Conservation (phyloP, 2,329 filamentous ascomycete species). For the Proliferodiscus dingleyae region DNA sequence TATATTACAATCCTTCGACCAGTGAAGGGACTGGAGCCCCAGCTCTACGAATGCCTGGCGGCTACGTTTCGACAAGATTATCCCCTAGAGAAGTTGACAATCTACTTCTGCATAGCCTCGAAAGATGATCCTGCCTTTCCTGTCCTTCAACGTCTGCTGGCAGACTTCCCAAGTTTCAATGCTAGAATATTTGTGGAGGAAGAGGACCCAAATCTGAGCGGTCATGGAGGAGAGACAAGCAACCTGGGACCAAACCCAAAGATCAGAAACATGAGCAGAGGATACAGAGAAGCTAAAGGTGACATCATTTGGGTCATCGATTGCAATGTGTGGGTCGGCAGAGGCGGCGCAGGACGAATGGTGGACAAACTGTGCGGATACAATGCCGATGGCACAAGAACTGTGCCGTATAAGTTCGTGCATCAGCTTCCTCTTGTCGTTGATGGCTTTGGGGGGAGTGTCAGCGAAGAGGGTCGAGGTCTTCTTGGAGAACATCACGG, state of each 20-base stretch:
- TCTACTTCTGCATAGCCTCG: slow-evolving; percentile 77
- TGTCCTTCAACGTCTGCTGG: slow-evolving; percentile 64
- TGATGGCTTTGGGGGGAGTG: slow-evolving; percentile 53
- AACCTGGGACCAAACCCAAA: slow-evolving; percentile 94
- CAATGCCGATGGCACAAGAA: slow-evolving; percentile 42
- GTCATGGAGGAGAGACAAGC: slow-evolving; percentile 42
- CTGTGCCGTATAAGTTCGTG: slow-evolving; percentile 77
- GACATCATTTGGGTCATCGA: slow-evolving; percentile 94
- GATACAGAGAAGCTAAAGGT: slow-evolving; percentile 80
- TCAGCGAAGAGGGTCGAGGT: slow-evolving; percentile 20
- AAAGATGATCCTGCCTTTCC: slow-evolving; percentile 71
- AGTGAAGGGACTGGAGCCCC: slow-evolving; percentile 85
- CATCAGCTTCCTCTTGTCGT: slow-evolving; percentile 89
- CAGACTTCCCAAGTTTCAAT: slow-evolving; percentile 68
- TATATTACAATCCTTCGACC: slow-evolving; percentile 89
- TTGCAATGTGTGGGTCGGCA: slow-evolving; percentile 90
- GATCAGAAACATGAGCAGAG: slow-evolving; percentile 91
- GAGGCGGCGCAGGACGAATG: slow-evolving; percentile 77
- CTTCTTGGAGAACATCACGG: slow-evolving; percentile 16
- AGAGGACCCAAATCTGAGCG: slow-evolving; percentile 67
- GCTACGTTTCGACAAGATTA: slow-evolving; percentile 82
- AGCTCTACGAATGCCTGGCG: slow-evolving; percentile 86
- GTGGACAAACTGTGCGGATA: slow-evolving; percentile 80
- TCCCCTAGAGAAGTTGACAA: slow-evolving; percentile 67
- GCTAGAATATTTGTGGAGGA: slow-evolving; percentile 73